Conservation (phyloP, 805 yeast species). For the Groenewaldozyma salmanticensis region DNA sequence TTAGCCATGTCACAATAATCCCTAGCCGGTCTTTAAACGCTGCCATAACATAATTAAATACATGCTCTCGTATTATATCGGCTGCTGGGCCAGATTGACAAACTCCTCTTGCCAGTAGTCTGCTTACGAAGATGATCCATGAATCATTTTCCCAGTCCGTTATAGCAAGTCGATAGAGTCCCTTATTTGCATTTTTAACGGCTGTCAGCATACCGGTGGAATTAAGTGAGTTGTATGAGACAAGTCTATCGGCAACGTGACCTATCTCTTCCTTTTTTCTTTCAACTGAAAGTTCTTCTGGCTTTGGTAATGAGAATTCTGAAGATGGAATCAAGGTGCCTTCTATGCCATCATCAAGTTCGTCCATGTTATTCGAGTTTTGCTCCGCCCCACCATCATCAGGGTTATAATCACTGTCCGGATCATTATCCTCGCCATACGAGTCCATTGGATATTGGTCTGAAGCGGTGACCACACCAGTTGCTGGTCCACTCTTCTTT, state of each 20-base stretch:
- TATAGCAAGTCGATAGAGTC: conserved; percentile 25
- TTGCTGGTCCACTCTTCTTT: conserved; percentile 20
- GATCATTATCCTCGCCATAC: conserved; percentile 27
- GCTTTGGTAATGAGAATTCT: conserved; percentile 47
- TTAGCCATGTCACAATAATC: conserved; percentile 80
- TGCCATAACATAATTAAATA: conserved; percentile 62
- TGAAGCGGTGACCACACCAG: conserved; percentile 4
- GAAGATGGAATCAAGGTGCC: conserved; percentile 29
- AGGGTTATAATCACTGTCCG: conserved; percentile 21
- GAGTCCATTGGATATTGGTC: conserved; percentile 19
- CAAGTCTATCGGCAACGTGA: conserved; percentile 15
- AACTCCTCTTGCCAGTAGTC: conserved; percentile 79
- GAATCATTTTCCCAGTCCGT: conserved; percentile 56
- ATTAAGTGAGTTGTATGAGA: conserved; percentile 12
- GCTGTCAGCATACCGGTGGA: conserved; percentile 8
- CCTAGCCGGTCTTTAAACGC: conserved; percentile 68
- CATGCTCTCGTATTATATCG: conserved; percentile 52
- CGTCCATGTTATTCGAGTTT: conserved; percentile 6
- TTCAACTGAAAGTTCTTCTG: conserved; percentile 25
- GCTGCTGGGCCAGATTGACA: conserved; percentile 23
- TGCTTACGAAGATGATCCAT: conserved; percentile 65
- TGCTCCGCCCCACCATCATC: conserved; percentile 11
- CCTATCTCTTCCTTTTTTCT: conserved; percentile 11
- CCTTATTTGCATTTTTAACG: conserved; percentile 15
- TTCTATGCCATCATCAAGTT: conserved; percentile 23